phyloP scores from a whole-genome alignment of 768 basidiomycete species.

The Pholiota molesta region DNA sequence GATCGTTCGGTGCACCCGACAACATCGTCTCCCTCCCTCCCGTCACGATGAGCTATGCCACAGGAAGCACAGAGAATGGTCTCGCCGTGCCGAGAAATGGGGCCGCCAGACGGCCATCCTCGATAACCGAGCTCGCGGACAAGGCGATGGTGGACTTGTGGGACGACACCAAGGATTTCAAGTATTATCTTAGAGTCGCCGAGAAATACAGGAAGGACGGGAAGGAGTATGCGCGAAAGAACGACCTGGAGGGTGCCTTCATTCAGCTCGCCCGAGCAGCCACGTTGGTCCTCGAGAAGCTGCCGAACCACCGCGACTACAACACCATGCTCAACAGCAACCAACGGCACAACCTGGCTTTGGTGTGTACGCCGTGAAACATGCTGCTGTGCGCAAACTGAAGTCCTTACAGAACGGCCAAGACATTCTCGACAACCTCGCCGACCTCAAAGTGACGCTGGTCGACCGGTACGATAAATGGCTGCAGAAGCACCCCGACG shows the following conservation, averaged over 20 bases:
- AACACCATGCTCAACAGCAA: slow-evolving; percentile 50
- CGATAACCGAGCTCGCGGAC: slow-evolving; percentile 70
- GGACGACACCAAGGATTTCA: slow-evolving; percentile 62
- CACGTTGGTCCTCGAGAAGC: slow-evolving; percentile 75
- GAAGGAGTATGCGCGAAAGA: slow-evolving; percentile 44
- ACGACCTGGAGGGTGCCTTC: slow-evolving; percentile 74
- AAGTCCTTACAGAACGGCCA: slow-evolving; percentile 61
- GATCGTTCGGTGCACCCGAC: neutral
- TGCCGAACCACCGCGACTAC: slow-evolving; percentile 77
- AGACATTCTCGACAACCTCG: slow-evolving; percentile 68
- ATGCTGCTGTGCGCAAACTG: neutral
- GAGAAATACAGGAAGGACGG: slow-evolving; percentile 64
- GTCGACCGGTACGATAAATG: slow-evolving; percentile 68
- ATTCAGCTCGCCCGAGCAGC: slow-evolving; percentile 73
- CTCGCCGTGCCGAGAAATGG: slow-evolving; percentile 7
- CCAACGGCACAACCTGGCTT: slow-evolving; percentile 67
- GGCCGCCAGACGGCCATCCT: slow-evolving; percentile 43
- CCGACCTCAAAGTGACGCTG: slow-evolving; percentile 64
- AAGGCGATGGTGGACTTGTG: slow-evolving; percentile 56
- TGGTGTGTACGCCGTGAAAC: slow-evolving; percentile 50
- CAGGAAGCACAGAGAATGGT: neutral
- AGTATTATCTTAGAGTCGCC: slow-evolving; percentile 66
- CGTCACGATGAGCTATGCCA: slow-evolving; percentile 4
- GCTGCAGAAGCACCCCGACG: slow-evolving; percentile 46
- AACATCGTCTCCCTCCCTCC: neutral